phyloP scores from a whole-genome alignment of 805 yeast genomes.

The Saccharomycopsis sp. region DNA sequence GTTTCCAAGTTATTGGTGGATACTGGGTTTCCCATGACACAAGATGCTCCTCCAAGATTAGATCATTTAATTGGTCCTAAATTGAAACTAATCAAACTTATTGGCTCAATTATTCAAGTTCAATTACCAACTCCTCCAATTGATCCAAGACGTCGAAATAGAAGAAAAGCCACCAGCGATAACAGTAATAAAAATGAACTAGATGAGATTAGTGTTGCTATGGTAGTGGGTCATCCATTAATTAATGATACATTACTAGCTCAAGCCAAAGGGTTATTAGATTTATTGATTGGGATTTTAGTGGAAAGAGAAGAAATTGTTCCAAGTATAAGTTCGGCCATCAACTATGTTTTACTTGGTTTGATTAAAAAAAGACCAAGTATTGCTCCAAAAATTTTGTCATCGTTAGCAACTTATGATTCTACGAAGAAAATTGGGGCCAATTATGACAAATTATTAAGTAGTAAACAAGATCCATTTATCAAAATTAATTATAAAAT shows the following conservation, averaged over 20 bases:
- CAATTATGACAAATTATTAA: conserved; percentile 26
- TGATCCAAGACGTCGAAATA: conserved; percentile 20
- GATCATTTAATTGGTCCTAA: conserved; percentile 2
- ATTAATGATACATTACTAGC: conserved; percentile 48
- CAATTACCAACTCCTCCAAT: conserved; percentile 33
- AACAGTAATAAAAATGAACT: conserved; percentile 2
- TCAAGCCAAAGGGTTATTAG: conserved; percentile 63
- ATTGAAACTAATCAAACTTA: conserved; percentile 57
- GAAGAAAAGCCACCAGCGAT: conserved; percentile 5
- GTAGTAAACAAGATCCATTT: conserved; percentile 24
- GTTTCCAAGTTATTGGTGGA: background rate
- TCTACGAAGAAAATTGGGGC: conserved; percentile 24
- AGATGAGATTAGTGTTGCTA: conserved; percentile 33
- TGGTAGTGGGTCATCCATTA: conserved; percentile 55
- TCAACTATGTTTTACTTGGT: conserved; percentile 51
- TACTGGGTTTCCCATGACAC: background rate
- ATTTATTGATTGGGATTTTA: conserved; percentile 47
- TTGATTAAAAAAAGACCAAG: conserved; percentile 59
- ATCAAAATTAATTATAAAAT: conserved; percentile 29
- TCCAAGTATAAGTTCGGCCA: conserved; percentile 54
- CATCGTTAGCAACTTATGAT: conserved; percentile 28
- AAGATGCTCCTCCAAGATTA: background rate
- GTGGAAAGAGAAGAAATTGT: conserved; percentile 44
- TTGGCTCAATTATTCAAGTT: conserved; percentile 45
- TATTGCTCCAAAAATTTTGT: conserved; percentile 42